These are phyloP conservation scores for Canavalia ensiformis DNA, from an alignment of 306 rosid genomes.

Conservation along the genomic window DNA sequence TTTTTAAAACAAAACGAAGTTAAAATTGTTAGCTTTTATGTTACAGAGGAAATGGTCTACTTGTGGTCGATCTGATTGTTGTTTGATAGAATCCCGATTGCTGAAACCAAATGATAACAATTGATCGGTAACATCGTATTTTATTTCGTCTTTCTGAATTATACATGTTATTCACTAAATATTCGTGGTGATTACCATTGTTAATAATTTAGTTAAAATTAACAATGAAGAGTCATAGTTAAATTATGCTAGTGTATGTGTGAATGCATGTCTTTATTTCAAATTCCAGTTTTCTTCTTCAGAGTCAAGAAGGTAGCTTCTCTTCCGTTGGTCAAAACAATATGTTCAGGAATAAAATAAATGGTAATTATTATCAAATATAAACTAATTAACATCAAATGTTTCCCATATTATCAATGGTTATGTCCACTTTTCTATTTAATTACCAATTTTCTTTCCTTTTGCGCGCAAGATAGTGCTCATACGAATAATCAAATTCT, in stretches of 20 bases:
- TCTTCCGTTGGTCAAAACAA: conserved; percentile 52
- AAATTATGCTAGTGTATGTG: too few species aligned
- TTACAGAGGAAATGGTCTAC: too few species aligned
- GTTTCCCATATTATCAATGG: conserved; percentile 22
- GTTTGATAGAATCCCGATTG: not conserved
- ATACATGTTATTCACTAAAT: not conserved
- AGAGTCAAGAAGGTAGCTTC: too few species aligned
- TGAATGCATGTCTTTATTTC: too few species aligned
- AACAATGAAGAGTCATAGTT: too few species aligned
- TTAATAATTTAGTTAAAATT: not conserved
- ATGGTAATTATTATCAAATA: conserved; percentile 52
- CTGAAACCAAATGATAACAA: not conserved
- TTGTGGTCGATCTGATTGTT: too few species aligned
- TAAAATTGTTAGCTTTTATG: too few species aligned
- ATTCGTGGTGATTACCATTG: not conserved
- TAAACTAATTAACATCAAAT: conserved; percentile 50
- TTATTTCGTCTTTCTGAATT: too few species aligned
- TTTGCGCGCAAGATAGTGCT: conserved; percentile 24
- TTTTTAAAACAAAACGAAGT: too few species aligned
- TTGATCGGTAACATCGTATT: too few species aligned
- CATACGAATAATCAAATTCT: conserved; percentile 5
- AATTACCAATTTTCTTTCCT: conserved; percentile 3
- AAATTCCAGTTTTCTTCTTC: too few species aligned
- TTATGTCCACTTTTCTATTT: conserved; percentile 57
- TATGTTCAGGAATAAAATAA: conserved; percentile 46